phyloP scores from a whole-genome alignment of 2,329 filamentous ascomycete species.

The Trichoderma guizhouense region DNA sequence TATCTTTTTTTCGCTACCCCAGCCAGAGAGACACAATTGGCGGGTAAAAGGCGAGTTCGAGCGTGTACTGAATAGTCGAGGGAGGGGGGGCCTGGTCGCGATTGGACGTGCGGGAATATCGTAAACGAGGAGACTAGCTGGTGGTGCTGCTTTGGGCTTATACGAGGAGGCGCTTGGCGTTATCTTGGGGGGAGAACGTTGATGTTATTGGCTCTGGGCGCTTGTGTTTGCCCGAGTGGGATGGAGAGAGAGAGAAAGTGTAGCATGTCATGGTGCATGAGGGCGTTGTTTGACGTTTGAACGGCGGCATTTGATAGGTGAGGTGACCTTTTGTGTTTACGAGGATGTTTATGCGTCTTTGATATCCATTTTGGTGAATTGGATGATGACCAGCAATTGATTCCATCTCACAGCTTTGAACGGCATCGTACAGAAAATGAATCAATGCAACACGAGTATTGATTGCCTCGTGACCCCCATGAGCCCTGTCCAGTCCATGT shows the following conservation, averaged over 20 bases:
- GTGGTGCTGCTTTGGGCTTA: neutral
- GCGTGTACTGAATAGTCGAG: no score
- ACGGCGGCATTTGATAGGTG: neutral
- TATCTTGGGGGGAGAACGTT: neutral
- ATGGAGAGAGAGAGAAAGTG: neutral
- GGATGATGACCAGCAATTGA: neutral
- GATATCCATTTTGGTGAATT: neutral
- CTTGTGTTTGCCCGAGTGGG: neutral
- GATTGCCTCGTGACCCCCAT: neutral
- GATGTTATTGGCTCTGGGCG: neutral
- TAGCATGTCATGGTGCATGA: neutral
- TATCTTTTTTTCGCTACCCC: neutral
- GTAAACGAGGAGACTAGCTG: neutral
- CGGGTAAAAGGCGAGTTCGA: neutral
- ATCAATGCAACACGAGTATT: neutral
- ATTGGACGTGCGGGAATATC: neutral
- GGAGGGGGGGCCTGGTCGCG: neutral
- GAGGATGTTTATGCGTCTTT: no score
- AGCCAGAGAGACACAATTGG: neutral
- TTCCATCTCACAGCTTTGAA: neutral
- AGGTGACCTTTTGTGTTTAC: neutral
- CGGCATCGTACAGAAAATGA: neutral
- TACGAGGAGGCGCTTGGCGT: neutral
- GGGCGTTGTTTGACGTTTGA: neutral
- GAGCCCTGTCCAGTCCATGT: neutral